Conservation (phyloP, 192 early-diverging fungal genomes). For the Backusella tarrabulga region DNA sequence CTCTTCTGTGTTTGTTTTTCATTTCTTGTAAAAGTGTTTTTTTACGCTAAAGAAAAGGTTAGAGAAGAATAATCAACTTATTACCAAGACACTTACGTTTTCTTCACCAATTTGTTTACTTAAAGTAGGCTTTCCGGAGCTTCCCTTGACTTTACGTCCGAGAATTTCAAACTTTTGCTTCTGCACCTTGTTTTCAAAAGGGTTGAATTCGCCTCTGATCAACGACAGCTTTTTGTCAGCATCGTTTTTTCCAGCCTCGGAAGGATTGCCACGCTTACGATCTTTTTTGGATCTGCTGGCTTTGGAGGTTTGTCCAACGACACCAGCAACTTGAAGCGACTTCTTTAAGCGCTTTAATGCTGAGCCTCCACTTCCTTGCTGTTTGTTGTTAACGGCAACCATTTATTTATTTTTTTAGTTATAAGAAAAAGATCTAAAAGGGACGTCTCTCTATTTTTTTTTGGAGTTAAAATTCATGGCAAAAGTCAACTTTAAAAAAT, state of each 20-base stretch:
- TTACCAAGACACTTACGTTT: slow-evolving; percentile 44
- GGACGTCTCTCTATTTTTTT: neutral
- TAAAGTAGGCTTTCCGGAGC: slow-evolving; percentile 75
- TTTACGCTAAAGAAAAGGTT: slow-evolving; percentile 56
- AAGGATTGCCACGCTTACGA: slow-evolving; percentile 49
- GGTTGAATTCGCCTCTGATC: slow-evolving; percentile 65
- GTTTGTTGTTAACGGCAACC: slow-evolving; percentile 3
- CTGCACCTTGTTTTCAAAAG: slow-evolving; percentile 87
- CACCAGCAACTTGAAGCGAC: slow-evolving; percentile 73
- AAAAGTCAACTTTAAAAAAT: neutral
- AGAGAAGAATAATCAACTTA: neutral
- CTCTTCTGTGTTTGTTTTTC: slow-evolving; percentile 61
- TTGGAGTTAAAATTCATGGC: neutral
- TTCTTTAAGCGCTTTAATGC: slow-evolving; percentile 82
- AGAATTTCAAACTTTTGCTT: slow-evolving; percentile 81
- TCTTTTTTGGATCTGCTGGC: slow-evolving; percentile 65
- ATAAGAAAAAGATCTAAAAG: neutral
- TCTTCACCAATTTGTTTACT: slow-evolving; percentile 84
- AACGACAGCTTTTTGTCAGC: slow-evolving; percentile 43
- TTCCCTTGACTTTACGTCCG: slow-evolving; percentile 80
- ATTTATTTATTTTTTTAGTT: neutral
- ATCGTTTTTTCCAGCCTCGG: slow-evolving; percentile 56
- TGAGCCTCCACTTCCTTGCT: slow-evolving; percentile 48
- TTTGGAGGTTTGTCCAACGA: slow-evolving; percentile 68
- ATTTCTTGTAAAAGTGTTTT: slow-evolving; percentile 82